These are phyloP conservation scores for Plasmodium vivax DNA, from an alignment of 169 alveolate species.

Conservation along the genomic window DNA sequence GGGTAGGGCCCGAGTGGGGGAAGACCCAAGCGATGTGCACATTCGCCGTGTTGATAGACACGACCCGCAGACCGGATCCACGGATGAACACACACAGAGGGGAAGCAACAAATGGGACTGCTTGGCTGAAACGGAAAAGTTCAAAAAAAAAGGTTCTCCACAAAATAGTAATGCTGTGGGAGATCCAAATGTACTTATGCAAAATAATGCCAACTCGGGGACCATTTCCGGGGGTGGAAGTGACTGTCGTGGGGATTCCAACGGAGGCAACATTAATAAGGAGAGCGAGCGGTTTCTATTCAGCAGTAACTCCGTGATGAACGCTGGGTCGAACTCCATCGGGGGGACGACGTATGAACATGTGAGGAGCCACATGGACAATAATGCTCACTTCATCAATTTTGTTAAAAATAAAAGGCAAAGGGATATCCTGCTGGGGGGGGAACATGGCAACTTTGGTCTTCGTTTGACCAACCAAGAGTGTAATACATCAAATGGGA, in stretches of 20 bases:
- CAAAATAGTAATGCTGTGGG: background rate
- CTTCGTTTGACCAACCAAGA: background rate
- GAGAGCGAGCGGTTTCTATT: slow-evolving; percentile 52
- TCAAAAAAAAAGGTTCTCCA: background rate
- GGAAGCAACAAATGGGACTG: background rate
- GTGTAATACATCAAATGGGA: background rate
- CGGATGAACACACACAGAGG: background rate
- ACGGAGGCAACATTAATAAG: background rate
- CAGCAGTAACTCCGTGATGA: slow-evolving; percentile 13
- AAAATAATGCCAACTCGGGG: slow-evolving; percentile 1
- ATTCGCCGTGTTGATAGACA: background rate
- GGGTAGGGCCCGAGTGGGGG: background rate
- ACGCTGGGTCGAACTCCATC: background rate
- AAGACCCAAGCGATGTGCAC: background rate
- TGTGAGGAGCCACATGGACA: background rate
- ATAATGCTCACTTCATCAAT: background rate
- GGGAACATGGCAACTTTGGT: background rate
- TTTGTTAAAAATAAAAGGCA: background rate
- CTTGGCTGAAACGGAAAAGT: background rate
- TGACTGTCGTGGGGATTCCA: background rate
- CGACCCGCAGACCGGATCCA: background rate
- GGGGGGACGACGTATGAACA: background rate
- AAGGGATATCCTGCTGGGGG: background rate
- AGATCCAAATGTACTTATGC: background rate
- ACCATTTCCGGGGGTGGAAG: background rate